These are phyloP conservation scores for Cornus florida DNA, from an alignment of 148 eudicot species.

Conservation along the genomic window DNA sequence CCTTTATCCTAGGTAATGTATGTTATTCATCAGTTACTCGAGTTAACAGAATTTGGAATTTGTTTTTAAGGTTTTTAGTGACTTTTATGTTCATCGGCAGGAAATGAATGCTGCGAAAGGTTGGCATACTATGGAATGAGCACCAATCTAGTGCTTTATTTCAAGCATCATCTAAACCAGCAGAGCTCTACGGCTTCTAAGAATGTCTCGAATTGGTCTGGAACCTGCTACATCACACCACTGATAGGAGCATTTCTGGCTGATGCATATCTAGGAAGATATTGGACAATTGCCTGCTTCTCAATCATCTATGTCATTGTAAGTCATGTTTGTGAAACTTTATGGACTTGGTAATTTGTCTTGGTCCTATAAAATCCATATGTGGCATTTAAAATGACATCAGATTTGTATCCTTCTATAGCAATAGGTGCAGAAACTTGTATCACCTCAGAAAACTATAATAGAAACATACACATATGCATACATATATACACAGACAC, in stretches of 20 bases:
- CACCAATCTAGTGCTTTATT: conserved; percentile 42
- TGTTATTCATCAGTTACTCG: neutral
- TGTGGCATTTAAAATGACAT: neutral
- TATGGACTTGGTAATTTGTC: neutral
- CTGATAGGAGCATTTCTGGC: conserved; percentile 53
- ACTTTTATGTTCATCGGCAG: conserved; percentile 15
- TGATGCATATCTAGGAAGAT: conserved; percentile 56
- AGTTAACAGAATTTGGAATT: neutral
- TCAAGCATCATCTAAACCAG: conserved; percentile 40
- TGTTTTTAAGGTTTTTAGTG: neutral
- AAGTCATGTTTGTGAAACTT: conserved; percentile 6
- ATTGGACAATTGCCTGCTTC: conserved; percentile 50
- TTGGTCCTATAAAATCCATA: neutral
- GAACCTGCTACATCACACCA: conserved; percentile 51
- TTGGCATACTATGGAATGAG: conserved; percentile 62
- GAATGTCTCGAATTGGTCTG: conserved; percentile 47
- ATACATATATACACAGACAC: too few species aligned
- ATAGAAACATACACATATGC: too few species aligned
- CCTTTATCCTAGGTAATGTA: conserved; percentile 42
- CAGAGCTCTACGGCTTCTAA: conserved; percentile 43
- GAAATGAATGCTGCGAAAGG: conserved; percentile 56
- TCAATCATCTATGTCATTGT: conserved; percentile 54
- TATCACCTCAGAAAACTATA: too few species aligned
- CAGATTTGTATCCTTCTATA: too few species aligned
- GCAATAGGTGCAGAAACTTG: too few species aligned